Evolutionary conservation across 2,329 filamentous ascomycete species (phyloP).

Genomic region (Madurella mycetomatis): DNA sequence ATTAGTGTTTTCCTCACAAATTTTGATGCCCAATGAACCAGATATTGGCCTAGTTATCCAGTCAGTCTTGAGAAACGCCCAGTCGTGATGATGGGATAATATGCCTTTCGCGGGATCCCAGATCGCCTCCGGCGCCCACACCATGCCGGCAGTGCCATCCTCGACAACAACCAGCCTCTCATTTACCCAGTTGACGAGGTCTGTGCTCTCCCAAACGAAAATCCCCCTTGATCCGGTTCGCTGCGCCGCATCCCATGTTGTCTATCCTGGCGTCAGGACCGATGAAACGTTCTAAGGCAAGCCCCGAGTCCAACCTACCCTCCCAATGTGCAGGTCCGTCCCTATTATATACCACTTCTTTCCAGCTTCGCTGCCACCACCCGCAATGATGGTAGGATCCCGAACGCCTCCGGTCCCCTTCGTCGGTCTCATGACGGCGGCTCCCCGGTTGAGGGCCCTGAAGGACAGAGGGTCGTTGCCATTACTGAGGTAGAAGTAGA

Average conservation of each 20-base stretch:
- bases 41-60: constrained; percentile 34
- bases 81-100: background rate
- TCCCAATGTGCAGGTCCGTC: constrained; percentile 50
- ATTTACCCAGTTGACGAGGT: constrained; percentile 45
- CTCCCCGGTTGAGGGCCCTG: constrained; percentile 44
- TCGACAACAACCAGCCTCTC: constrained; percentile 49
- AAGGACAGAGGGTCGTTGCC: constrained; percentile 48
- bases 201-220: constrained; percentile 51
- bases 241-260: constrained; percentile 49
- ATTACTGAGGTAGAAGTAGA: constrained; percentile 52
- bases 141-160: constrained; percentile 51
- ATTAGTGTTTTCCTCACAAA: constrained; percentile 33
- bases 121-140: constrained; percentile 54
- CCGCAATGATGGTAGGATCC: constrained; percentile 47
- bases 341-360: constrained; percentile 54
- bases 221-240: constrained; percentile 48
- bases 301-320: constrained; percentile 26
- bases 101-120: constrained; percentile 44
- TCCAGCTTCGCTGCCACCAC: constrained; percentile 42
- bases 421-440: constrained; percentile 45
- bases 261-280: constrained; percentile 32
- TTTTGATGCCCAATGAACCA: constrained; percentile 46
- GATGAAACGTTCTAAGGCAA: background rate
- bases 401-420: constrained; percentile 49
- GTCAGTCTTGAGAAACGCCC: background rate